Evolutionary conservation across 2,329 filamentous ascomycete genomes (phyloP).

Genomic region (Stemphylium vesicarium): DNA sequence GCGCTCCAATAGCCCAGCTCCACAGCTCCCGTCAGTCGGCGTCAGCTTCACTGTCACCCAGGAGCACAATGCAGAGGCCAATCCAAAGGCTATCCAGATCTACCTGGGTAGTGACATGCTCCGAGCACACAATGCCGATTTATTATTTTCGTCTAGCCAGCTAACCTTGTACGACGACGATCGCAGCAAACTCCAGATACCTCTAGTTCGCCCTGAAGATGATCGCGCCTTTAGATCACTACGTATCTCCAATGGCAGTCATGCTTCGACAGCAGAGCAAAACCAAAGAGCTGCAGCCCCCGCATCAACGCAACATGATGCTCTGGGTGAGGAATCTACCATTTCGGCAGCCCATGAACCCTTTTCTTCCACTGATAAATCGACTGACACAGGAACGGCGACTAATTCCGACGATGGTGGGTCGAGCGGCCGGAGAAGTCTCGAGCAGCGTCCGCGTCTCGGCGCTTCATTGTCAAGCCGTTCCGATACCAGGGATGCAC

Average conservation of each 20-base stretch:
- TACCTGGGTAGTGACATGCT: conserved; percentile 90
- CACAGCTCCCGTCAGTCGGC: conserved; percentile 80
- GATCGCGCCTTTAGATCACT: conserved; percentile 81
- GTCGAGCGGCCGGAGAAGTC: conserved; percentile 36
- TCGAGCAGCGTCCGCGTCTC: conserved; percentile 40
- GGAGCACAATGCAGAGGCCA: conserved; percentile 57
- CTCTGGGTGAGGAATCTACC: conserved; percentile 6
- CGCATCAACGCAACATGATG: conserved; percentile 6
- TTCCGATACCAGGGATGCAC: conserved; percentile 29
- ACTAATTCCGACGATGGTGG: conserved; percentile 39
- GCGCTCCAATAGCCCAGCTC: conserved; percentile 73
- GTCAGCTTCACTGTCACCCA: conserved; percentile 79
- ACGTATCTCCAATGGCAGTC: conserved; percentile 59
- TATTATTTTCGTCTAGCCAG: conserved; percentile 89
- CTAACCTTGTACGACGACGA: conserved; percentile 88
- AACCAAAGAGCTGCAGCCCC: background rate
- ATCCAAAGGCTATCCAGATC: conserved; percentile 73
- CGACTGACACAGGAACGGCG: conserved; percentile 21
- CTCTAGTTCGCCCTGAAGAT: conserved; percentile 90
- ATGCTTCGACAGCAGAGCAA: conserved; percentile 8
- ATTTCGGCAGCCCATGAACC: conserved; percentile 8
- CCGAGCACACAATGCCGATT: conserved; percentile 83
- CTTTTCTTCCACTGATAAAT: conserved; percentile 11
- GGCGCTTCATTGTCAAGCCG: conserved; percentile 25
- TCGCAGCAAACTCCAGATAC: conserved; percentile 84